Conservation (phyloP, 2,329 filamentous ascomycete genomes). For the Coleophoma eucalyptorum region DNA sequence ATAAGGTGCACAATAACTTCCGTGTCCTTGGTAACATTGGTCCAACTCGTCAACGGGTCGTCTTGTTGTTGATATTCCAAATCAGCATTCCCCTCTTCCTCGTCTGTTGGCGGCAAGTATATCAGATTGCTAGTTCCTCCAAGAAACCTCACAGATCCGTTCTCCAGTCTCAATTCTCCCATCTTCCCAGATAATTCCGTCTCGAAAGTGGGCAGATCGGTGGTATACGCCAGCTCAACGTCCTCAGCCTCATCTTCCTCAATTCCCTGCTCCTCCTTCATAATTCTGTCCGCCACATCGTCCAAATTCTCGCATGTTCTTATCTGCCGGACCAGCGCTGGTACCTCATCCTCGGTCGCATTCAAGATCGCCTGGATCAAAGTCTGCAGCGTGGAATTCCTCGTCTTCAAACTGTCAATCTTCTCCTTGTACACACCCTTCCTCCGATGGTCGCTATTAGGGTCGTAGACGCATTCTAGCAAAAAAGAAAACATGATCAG, state of each 20-base stretch:
- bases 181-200: conserved; percentile 86
- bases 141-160: conserved; percentile 85
- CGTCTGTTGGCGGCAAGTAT: conserved; percentile 58
- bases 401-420: conserved; percentile 81
- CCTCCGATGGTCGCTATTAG: conserved; percentile 90
- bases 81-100: conserved; percentile 23
- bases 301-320: conserved; percentile 68
- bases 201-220: conserved; percentile 47
- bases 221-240: conserved; percentile 34
- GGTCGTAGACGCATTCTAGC: conserved; percentile 85
- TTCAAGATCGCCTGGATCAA: conserved; percentile 91
- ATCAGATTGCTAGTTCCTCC: conserved; percentile 93
- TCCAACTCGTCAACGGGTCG: conserved; percentile 82
- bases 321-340: conserved; percentile 78
- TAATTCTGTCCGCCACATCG: conserved; percentile 28
- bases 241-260: conserved; percentile 35
- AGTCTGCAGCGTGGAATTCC: conserved; percentile 85
- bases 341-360: conserved; percentile 81
- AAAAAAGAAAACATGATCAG: conserved; percentile 2
- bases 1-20: conserved; percentile 81
- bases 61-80: conserved; percentile 38
- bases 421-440: conserved; percentile 98
- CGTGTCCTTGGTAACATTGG: conserved; percentile 74
- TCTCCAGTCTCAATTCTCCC: conserved; percentile 83
- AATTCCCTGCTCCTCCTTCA: conserved; percentile 24